These are phyloP conservation scores for Sporothrix schenckii DNA, from an alignment of 2,329 filamentous ascomycete species.

Conservation along the genomic window DNA sequence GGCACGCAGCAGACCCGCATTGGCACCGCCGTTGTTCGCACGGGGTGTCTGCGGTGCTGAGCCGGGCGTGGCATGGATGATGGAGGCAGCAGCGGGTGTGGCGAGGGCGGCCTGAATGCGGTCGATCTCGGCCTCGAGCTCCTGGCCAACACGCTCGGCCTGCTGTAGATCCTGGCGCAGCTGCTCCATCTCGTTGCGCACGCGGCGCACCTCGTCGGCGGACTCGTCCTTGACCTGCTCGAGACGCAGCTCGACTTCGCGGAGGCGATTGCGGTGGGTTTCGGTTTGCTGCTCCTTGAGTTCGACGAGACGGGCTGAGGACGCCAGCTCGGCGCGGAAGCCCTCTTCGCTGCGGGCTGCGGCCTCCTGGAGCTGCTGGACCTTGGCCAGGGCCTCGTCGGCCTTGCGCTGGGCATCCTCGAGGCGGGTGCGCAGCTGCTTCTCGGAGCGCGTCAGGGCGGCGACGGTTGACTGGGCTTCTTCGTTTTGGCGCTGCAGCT, in stretches of 20 bases:
- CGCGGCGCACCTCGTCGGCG: constrained; percentile 60
- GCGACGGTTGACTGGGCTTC: constrained; percentile 79
- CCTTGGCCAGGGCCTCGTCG: constrained; percentile 77
- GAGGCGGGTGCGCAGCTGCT: constrained; percentile 76
- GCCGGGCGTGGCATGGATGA: constrained; percentile 41
- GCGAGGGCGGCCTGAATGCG: constrained; percentile 55
- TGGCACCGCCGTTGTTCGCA: constrained; percentile 46
- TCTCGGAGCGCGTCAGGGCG: constrained; percentile 75
- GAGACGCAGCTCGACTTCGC: constrained; percentile 66
- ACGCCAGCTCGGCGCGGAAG: constrained; percentile 84
- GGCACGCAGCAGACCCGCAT: constrained; percentile 53
- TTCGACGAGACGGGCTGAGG: constrained; percentile 77
- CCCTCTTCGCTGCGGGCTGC: constrained; percentile 81
- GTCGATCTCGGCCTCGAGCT: constrained; percentile 59
- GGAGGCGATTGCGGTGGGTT: constrained; percentile 69
- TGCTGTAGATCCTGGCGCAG: constrained; percentile 52
- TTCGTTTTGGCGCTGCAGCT: constrained; percentile 85
- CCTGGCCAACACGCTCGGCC: constrained; percentile 53
- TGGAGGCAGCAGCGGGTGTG: constrained; percentile 36
- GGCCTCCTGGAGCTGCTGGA: constrained; percentile 84
- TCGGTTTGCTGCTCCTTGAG: constrained; percentile 76
- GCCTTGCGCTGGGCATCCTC: constrained; percentile 84
- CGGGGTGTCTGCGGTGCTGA: constrained; percentile 65
- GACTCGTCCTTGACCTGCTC: constrained; percentile 69
- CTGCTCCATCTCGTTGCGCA: constrained; percentile 61